A percentile compares a stretch with the other conserved stretches of the same genome.
These are phyloP conservation scores for Flaveria linearis DNA, from an alignment of 129 eudicot species.

Conservation along the genomic window DNA sequence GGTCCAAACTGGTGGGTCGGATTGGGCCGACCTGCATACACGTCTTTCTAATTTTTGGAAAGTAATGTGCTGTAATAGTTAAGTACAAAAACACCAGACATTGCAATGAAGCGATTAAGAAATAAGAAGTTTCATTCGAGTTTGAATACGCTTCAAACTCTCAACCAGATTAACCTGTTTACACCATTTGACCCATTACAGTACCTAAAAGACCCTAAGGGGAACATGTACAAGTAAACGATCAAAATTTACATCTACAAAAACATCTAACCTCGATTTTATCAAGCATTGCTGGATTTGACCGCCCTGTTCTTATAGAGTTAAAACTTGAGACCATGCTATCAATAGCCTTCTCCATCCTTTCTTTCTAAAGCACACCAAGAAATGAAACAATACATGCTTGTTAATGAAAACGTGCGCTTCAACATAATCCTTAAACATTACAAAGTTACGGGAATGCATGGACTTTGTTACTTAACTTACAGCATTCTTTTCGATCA, in stretches of 20 bases:
- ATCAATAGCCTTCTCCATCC: slow-evolving; percentile 95
- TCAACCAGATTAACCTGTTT: background rate
- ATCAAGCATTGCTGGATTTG: slow-evolving; percentile 94
- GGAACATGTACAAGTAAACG: background rate
- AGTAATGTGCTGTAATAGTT: background rate
- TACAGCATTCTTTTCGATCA: slow-evolving; percentile 69
- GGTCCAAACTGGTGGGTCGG: background rate
- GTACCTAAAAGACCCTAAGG: background rate
- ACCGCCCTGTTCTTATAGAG: slow-evolving; percentile 81
- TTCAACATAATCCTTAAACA: background rate
- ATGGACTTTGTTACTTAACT: slow-evolving; percentile 26
- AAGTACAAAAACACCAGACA: background rate
- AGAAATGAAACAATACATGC: background rate
- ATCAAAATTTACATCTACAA: background rate
- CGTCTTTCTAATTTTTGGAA: background rate
- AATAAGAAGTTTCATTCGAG: background rate
- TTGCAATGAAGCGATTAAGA: background rate
- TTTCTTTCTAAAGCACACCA: slow-evolving; percentile 59
- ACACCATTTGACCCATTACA: background rate
- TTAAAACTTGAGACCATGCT: slow-evolving; percentile 63
- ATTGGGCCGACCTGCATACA: background rate
- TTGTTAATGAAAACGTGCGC: background rate
- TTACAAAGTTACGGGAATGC: background rate
- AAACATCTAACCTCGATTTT: slow-evolving; percentile 63
- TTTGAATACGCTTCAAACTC: background rate